Percentiles rank a stretch among this genome's conserved stretches.
These are phyloP conservation scores for Fusarium sp. DNA, from an alignment of 2,329 filamentous ascomycete genomes.

Conservation along the genomic window DNA sequence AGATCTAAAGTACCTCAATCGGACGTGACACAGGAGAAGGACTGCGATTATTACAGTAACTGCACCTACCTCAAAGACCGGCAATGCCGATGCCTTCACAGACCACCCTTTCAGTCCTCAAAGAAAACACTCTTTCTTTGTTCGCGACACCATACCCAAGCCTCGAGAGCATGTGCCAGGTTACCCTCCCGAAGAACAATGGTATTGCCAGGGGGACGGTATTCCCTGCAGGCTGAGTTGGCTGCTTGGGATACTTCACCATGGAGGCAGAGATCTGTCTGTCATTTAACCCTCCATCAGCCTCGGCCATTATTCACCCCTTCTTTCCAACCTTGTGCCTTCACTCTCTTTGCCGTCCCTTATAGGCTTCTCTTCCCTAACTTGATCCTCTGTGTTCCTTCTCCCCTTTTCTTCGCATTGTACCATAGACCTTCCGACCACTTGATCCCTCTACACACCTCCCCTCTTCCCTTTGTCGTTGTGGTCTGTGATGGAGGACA, in stretches of 20 bases:
- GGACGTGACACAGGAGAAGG: neutral
- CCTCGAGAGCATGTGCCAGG: conserved; percentile 1
- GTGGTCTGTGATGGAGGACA: neutral
- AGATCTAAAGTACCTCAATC: neutral
- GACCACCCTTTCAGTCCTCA: conserved; percentile 22
- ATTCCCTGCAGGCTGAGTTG: conserved; percentile 1
- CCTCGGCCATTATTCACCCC: neutral
- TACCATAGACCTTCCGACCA: neutral
- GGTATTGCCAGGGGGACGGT: conserved; percentile 15
- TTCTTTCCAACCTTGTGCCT: neutral
- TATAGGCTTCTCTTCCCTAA: neutral
- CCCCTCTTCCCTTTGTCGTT: neutral
- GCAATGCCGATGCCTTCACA: conserved; percentile 17
- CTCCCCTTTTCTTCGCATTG: conserved; percentile 4
- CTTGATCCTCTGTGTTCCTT: neutral
- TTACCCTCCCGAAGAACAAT: conserved; percentile 22
- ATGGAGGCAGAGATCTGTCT: neutral
- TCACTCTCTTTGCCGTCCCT: conserved; percentile 17
- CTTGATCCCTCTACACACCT: neutral
- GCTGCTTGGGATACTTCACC: neutral
- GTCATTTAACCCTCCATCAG: conserved; percentile 25
- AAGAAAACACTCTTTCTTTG: conserved; percentile 28
- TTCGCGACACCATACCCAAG: conserved; percentile 9
- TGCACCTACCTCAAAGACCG: conserved; percentile 5
- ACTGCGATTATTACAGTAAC: neutral